Conservation (phyloP, 2,329 filamentous ascomycete species). For the Cladophialophora bantiana region DNA sequence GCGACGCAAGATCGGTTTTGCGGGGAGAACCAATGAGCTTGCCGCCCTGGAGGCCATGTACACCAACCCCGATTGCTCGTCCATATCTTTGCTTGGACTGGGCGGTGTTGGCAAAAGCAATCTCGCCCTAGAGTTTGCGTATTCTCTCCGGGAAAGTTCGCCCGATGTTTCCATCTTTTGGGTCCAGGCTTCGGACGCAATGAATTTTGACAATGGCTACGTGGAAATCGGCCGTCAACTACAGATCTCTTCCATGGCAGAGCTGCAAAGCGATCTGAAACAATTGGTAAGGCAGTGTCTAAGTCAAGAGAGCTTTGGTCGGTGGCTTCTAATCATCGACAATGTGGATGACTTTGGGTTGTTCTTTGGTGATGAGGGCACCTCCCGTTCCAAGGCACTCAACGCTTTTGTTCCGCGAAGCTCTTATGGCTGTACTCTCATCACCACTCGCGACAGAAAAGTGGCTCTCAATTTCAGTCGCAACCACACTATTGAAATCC, state of each 20-base stretch:
- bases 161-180: slow-evolving; percentile 31
- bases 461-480: slow-evolving; percentile 3
- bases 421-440: slow-evolving; percentile 34
- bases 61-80: slow-evolving; percentile 10
- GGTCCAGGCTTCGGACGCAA: slow-evolving; percentile 16
- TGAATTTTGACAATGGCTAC: slow-evolving; percentile 28
- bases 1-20: slow-evolving; percentile 15
- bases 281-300: slow-evolving; percentile 17
- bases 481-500: neutral
- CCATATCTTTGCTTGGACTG: slow-evolving; percentile 33
- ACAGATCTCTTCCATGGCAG: slow-evolving; percentile 19
- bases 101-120: slow-evolving; percentile 43
- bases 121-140: slow-evolving; percentile 40
- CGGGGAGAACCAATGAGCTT: slow-evolving; percentile 26
- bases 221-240: slow-evolving; percentile 18
- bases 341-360: slow-evolving; percentile 31
- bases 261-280: slow-evolving; percentile 25
- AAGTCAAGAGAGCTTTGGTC: slow-evolving; percentile 6
- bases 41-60: slow-evolving; percentile 10
- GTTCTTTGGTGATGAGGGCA: slow-evolving; percentile 5
- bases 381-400: neutral
- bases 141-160: neutral
- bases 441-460: neutral
- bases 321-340: slow-evolving; percentile 38
- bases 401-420: slow-evolving; percentile 26